These are phyloP conservation scores for Petunia axillaris DNA, from an alignment of 257 asterid species.

Conservation along the genomic window DNA sequence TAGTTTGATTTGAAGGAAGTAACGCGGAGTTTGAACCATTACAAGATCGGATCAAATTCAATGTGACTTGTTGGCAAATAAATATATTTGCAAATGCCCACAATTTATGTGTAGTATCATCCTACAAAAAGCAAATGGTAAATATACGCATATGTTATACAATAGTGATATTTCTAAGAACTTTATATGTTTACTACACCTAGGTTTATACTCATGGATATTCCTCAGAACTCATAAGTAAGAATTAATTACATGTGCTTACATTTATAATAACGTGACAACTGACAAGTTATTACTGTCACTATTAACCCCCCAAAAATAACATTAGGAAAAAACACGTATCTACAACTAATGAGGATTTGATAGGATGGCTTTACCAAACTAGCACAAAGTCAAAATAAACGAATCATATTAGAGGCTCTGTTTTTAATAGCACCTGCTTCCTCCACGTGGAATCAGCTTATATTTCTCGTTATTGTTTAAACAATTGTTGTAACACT, in stretches of 20 bases:
- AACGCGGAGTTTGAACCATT: too few species aligned
- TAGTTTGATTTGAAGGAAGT: too few species aligned
- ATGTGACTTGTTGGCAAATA: too few species aligned
- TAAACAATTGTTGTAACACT: neutral
- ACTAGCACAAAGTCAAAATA: neutral
- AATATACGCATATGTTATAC: too few species aligned
- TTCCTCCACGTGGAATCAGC: neutral
- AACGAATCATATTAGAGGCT: neutral
- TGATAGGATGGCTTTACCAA: neutral
- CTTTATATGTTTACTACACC: too few species aligned
- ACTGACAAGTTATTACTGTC: neutral
- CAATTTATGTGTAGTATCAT: too few species aligned
- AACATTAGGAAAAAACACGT: neutral
- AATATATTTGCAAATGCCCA: too few species aligned
- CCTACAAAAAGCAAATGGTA: too few species aligned
- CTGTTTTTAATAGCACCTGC: neutral
- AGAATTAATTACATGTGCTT: neutral
- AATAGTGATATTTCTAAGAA: too few species aligned
- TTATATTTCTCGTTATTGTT: neutral
- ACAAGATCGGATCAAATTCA: too few species aligned
- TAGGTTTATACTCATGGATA: too few species aligned
- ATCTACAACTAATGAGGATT: neutral
- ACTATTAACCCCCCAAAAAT: neutral
- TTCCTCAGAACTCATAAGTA: neutral
- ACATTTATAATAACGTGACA: neutral